Evolutionary conservation across 2,329 filamentous ascomycete species (phyloP).

Genomic region (Dendryphion nanum): DNA sequence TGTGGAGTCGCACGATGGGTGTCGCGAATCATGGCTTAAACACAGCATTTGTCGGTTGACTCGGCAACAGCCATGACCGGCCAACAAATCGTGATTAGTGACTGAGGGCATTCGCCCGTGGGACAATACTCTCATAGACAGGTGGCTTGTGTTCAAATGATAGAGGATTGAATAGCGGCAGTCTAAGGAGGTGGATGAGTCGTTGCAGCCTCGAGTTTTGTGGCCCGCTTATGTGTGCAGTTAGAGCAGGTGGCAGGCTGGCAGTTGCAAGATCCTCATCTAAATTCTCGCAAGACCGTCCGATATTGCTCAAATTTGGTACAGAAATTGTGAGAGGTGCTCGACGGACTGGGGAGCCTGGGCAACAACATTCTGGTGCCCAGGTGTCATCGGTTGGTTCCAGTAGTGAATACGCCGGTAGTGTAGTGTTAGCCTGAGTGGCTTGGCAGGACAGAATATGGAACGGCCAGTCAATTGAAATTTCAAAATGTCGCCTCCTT

Average conservation of each 20-base stretch:
- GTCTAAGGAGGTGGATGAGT: slow-evolving; percentile 80
- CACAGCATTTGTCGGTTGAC: too few species aligned
- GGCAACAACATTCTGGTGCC: slow-evolving; percentile 61
- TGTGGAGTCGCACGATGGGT: too few species aligned
- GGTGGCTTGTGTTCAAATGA: slow-evolving; percentile 86
- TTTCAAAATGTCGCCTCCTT: slow-evolving; percentile 88
- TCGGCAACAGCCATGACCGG: too few species aligned
- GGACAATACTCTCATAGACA: slow-evolving; percentile 77
- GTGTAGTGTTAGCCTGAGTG: slow-evolving; percentile 83
- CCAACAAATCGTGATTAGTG: too few species aligned
- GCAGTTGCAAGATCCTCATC: slow-evolving; percentile 33
- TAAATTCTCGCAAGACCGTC: slow-evolving; percentile 30
- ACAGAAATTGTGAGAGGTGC: slow-evolving; percentile 49
- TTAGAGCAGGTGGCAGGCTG: slow-evolving; percentile 52
- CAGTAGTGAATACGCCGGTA: slow-evolving; percentile 74
- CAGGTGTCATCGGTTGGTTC: slow-evolving; percentile 35
- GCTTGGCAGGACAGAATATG: slow-evolving; percentile 90
- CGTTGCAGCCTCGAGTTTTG: slow-evolving; percentile 53
- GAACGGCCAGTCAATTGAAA: slow-evolving; percentile 93
- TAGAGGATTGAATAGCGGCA: slow-evolving; percentile 84
- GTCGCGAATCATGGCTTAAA: too few species aligned
- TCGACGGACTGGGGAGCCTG: slow-evolving; percentile 58
- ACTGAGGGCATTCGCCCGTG: slow-evolving; percentile 65
- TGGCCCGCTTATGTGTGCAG: slow-evolving; percentile 46
- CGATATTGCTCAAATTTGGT: slow-evolving; percentile 60